Evolutionary conservation across 192 early-diverging fungal genomes (phyloP), one percentile per base, ranked within the genome.

Genomic region (Funneliformis mosseae): DNA sequence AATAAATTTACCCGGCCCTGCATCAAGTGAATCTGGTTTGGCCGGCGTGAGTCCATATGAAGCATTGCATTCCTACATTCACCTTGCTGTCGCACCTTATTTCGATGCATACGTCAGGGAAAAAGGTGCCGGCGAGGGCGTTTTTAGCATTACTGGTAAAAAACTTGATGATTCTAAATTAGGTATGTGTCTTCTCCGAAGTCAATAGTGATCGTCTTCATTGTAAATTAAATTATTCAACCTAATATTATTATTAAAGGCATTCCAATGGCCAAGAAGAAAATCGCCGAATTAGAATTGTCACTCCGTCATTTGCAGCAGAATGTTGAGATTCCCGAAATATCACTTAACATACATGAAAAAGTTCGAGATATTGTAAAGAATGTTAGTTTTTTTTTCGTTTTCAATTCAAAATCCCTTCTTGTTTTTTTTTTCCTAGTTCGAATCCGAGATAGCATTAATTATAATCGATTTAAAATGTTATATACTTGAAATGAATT

Each of bases 301-400:
- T 94, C 95, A 16, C 90, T 99, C 33, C 83, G 96, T 71, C 94
- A 98, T 81, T 82, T 99, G 63, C 98, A 99, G 87, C 97, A 99
- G 81, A 98, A 99, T 82, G 94, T 98, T 60, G 97, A 97, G 46
- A 99, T 99, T 70, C 98, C 98, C 8, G 97, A 98, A 12, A 92
- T 96, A 28, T 85, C 87, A 3, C 90, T 99, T 60, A 92, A 85
- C 81, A 95, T 95, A 78, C 94, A 99, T 84, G 96, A 96, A 23
- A 87, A 92, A 3, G 92, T 99, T 72, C 86, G 88, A 74, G 85
- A 88, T 27, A 88, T 91, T 8, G 92, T 92, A 6, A 90, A 91
- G 28, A 87, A 90, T 83, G 88, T 27, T 48, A 46, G 64, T 76
- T 21, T 33, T 18, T 18, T 76, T 38, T 76, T 41, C 18, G 42